phyloP scores from a whole-genome alignment of 495 filamentous ascomycete species.

The Hypoxylon lenormandii region DNA sequence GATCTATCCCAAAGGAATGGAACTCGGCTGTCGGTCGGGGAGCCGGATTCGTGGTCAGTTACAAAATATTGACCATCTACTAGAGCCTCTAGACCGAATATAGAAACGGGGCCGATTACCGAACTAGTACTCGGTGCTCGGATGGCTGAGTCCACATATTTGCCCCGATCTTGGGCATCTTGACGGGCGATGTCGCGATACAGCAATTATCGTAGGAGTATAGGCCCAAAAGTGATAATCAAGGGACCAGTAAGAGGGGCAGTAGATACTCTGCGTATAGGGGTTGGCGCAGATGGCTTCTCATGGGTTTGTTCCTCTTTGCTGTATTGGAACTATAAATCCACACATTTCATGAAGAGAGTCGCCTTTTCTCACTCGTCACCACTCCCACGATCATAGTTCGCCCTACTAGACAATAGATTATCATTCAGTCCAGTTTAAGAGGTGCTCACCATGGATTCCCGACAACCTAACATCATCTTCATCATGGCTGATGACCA shows the following conservation, averaged over 20 bases:
- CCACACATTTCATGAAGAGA: neutral
- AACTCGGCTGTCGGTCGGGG: conserved; percentile 25
- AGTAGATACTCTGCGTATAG: neutral
- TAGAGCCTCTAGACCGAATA: neutral
- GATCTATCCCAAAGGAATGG: conserved; percentile 1
- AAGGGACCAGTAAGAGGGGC: neutral
- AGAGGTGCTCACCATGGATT: conserved; percentile 17
- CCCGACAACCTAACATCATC: conserved; percentile 55
- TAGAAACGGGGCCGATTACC: conserved; percentile 10
- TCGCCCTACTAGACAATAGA: neutral
- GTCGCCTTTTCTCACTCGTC: neutral
- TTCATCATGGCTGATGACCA: conserved; percentile 65
- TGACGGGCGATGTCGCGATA: neutral
- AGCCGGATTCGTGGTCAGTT: conserved; percentile 2
- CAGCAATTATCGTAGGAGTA: neutral
- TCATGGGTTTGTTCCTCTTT: neutral
- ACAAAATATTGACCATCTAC: neutral
- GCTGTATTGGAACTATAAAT: conserved; percentile 1
- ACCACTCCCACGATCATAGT: neutral
- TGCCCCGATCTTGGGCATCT: neutral
- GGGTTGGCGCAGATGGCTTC: neutral
- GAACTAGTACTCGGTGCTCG: conserved; percentile 15
- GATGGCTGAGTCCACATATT: conserved; percentile 3
- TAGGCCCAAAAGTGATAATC: neutral
- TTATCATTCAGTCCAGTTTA: neutral